These are phyloP conservation scores for Coffea humblotiana DNA, from an alignment of 305 asterid species.

Conservation along the genomic window DNA sequence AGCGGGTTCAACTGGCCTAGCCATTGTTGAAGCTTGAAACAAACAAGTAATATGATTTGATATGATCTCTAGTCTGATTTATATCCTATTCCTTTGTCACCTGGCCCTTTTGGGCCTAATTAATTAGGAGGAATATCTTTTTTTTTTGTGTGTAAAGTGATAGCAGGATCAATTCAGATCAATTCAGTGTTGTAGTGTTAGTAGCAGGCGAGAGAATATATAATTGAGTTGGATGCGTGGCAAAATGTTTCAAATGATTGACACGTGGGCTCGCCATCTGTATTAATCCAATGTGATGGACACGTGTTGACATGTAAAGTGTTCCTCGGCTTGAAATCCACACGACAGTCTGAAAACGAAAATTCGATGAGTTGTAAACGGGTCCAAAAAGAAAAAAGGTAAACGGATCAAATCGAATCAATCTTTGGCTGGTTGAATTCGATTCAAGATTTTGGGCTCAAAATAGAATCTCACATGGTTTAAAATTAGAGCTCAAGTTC, in stretches of 20 bases:
- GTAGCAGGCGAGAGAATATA: not conserved
- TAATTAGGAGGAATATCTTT: not conserved
- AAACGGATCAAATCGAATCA: no score
- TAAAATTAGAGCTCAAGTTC: no score
- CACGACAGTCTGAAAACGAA: no score
- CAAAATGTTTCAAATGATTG: not conserved
- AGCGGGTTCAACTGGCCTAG: slow-evolving; percentile 46
- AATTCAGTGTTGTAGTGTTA: not conserved
- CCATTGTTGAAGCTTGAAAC: slow-evolving; percentile 14
- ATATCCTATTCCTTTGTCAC: no score
- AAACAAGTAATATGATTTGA: not conserved
- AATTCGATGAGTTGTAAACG: no score
- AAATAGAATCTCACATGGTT: no score
- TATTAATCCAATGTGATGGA: not conserved
- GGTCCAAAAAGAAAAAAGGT: no score
- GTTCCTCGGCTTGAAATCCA: not conserved
- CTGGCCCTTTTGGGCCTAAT: not conserved
- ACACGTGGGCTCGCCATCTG: slow-evolving; percentile 20
- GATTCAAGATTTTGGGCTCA: no score
- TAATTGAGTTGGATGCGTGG: slow-evolving; percentile 17
- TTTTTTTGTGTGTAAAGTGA: not conserved
- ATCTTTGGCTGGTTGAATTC: no score
- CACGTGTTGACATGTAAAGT: slow-evolving; percentile 14
- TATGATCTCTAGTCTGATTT: not conserved
- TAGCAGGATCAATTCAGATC: not conserved